These are phyloP conservation scores for Viola pubescens DNA, from an alignment of 441 rosid genomes.

Conservation along the genomic window DNA sequence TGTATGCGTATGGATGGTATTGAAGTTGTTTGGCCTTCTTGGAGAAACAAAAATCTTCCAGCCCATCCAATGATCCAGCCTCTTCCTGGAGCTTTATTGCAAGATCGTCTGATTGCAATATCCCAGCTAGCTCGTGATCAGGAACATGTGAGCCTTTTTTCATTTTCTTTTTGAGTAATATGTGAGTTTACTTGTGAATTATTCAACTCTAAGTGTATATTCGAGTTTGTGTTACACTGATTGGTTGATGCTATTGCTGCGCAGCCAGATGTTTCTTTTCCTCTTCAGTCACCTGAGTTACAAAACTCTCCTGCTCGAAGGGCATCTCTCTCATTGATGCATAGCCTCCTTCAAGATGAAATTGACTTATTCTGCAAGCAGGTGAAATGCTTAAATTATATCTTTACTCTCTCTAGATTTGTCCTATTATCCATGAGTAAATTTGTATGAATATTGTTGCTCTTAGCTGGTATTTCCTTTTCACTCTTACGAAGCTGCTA, in stretches of 20 bases:
- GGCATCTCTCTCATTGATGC: conserved; percentile 62
- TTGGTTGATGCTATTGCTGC: conserved; percentile 24
- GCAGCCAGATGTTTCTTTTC: conserved; percentile 90
- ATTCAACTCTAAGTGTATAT: too few species aligned
- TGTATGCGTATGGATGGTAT: conserved; percentile 60
- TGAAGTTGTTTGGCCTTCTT: conserved; percentile 92
- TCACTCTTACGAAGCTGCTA: conserved; percentile 7
- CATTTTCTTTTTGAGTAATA: conserved; percentile 14
- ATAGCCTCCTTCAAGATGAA: conserved; percentile 68
- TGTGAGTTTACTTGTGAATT: not conserved
- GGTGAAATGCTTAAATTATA: conserved; percentile 32
- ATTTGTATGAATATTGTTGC: conserved; percentile 7
- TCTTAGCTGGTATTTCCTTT: conserved; percentile 10
- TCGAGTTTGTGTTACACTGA: conserved; percentile 14
- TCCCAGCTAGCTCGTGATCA: conserved; percentile 89
- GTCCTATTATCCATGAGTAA: conserved; percentile 7
- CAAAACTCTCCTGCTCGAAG: conserved; percentile 49
- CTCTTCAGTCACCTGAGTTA: conserved; percentile 67
- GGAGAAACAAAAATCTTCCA: conserved; percentile 86
- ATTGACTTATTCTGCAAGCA: conserved; percentile 86
- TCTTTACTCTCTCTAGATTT: conserved; percentile 8
- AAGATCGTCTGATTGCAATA: conserved; percentile 80
- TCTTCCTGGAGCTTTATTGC: conserved; percentile 75
- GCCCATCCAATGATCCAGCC: conserved; percentile 79
- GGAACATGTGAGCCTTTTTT: conserved; percentile 64